Percentiles rank a stretch among this genome's conserved stretches.
phyloP scores from a whole-genome alignment of 306 rosid genomes.

The Lupinus albus region DNA sequence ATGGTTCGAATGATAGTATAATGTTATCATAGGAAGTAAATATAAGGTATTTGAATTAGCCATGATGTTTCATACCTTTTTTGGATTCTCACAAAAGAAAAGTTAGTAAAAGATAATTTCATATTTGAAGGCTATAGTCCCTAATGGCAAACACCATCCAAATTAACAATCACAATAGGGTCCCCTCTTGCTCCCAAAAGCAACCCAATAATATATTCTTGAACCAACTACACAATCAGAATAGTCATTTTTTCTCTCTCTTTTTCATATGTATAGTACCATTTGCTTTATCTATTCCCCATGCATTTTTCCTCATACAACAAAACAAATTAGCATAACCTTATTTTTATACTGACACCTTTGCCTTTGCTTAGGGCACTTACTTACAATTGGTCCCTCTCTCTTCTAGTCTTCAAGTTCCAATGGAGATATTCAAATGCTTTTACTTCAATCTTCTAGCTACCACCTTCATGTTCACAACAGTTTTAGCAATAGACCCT shows the following conservation, averaged over 20 bases:
- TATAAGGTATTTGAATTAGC: slow-evolving; percentile 50
- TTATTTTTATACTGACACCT: slow-evolving; percentile 47
- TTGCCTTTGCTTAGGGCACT: slow-evolving; percentile 51
- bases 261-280: slow-evolving; percentile 39
- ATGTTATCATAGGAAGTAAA: slow-evolving; percentile 43
- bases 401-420: slow-evolving; percentile 52
- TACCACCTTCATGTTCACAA: slow-evolving; percentile 44
- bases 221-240: slow-evolving; percentile 48
- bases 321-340: slow-evolving; percentile 44
- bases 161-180: slow-evolving; percentile 56
- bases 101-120: slow-evolving; percentile 43
- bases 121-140: slow-evolving; percentile 54
- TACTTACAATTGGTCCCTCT: slow-evolving; percentile 49
- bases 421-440: slow-evolving; percentile 73
- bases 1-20: too few relatives aligned
- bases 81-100: slow-evolving; percentile 67
- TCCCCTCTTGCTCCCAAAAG: slow-evolving; percentile 62
- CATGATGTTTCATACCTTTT: slow-evolving; percentile 38
- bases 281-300: slow-evolving; percentile 77
- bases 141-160: slow-evolving; percentile 73
- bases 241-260: slow-evolving; percentile 40
- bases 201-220: slow-evolving; percentile 57
- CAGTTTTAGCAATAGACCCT: slow-evolving; percentile 60
- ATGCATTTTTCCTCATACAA: slow-evolving; percentile 59
- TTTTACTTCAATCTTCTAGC: slow-evolving; percentile 50